These are phyloP conservation scores for Citeromyces hawaiiensis DNA, from an alignment of 1,139 yeast species.

Conservation along the genomic window DNA sequence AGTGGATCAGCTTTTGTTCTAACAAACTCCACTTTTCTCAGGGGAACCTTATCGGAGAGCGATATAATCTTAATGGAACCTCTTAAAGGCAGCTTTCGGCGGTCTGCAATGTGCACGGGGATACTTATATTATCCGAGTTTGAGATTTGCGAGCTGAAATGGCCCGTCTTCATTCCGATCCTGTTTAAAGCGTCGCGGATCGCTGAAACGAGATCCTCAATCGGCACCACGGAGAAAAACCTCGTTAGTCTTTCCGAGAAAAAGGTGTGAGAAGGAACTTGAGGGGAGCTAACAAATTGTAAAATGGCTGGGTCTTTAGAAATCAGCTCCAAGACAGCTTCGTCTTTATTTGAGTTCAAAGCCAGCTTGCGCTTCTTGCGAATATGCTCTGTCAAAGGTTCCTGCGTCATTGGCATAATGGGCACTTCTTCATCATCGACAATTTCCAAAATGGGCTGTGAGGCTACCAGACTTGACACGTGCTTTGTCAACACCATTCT, in stretches of 20 bases:
- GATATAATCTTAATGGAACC: conserved; percentile 32
- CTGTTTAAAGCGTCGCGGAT: conserved; percentile 24
- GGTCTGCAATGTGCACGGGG: conserved; percentile 28
- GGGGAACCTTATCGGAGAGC: conserved; percentile 18
- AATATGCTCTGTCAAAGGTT: conserved; percentile 15
- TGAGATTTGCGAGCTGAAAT: conserved; percentile 5
- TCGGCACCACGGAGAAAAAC: conserved; percentile 28
- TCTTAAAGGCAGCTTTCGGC: conserved; percentile 27
- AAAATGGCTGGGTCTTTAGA: conserved; percentile 34
- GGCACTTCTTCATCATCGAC: conserved; percentile 12
- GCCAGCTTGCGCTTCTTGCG: conserved; percentile 12
- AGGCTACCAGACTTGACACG: conserved; percentile 15
- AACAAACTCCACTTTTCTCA: conserved; percentile 34
- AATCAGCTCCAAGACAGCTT: conserved; percentile 21
- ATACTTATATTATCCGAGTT: conserved; percentile 18
- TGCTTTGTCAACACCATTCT: conserved; percentile 13
- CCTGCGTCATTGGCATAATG: conserved; percentile 22
- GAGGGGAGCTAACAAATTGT: conserved; percentile 23
- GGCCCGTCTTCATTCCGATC: conserved; percentile 20
- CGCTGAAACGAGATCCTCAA: conserved; percentile 27
- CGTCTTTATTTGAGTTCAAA: conserved; percentile 8
- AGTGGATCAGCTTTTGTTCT: conserved; percentile 49
- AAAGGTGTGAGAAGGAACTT: conserved; percentile 3
- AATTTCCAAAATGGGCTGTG: conserved; percentile 7
- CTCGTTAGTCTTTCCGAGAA: conserved; percentile 31